A percentile compares a stretch with the other conserved stretches of the same genome.
Evolutionary conservation across 257 asterid species (phyloP).

Genomic region (Plantago elongata): DNA sequence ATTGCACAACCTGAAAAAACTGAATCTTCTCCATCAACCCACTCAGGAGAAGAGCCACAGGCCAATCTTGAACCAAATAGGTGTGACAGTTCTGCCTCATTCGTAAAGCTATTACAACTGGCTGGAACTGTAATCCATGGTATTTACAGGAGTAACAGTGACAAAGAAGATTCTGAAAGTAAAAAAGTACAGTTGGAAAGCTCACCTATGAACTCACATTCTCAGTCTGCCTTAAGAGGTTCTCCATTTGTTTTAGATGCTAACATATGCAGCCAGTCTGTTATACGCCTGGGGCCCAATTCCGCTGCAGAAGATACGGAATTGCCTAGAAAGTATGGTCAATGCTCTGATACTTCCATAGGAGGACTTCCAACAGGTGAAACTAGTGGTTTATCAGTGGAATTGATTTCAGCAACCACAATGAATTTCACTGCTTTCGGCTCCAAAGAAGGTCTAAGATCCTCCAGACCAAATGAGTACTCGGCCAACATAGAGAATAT

Average conservation of each 20-base stretch:
- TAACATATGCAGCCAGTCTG: slow-evolving; percentile 20
- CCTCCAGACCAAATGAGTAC: slow-evolving; percentile 31
- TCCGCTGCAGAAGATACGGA: slow-evolving; percentile 29
- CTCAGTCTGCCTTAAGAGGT: slow-evolving; percentile 21
- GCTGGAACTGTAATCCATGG: slow-evolving; percentile 35
- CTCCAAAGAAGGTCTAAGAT: slow-evolving; percentile 25
- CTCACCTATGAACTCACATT: slow-evolving; percentile 24
- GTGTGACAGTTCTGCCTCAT: slow-evolving; percentile 36
- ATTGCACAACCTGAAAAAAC: slow-evolving; percentile 42
- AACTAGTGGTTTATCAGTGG: slow-evolving; percentile 58
- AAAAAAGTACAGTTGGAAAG: slow-evolving; percentile 28
- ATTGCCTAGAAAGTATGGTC: slow-evolving; percentile 22
- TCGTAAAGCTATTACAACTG: slow-evolving; percentile 54
- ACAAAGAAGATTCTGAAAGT: slow-evolving; percentile 18
- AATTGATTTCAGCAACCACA: slow-evolving; percentile 46
- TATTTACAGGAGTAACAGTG: slow-evolving; percentile 28
- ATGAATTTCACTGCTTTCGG: slow-evolving; percentile 24
- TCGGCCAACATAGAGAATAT: slow-evolving; percentile 31
- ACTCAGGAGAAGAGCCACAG: slow-evolving; percentile 44
- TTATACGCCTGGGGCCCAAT: slow-evolving; percentile 20
- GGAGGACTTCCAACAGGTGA: slow-evolving; percentile 35
- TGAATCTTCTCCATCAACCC: slow-evolving; percentile 39
- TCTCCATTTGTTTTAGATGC: slow-evolving; percentile 19
- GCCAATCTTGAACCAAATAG: slow-evolving; percentile 26
- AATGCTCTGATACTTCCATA: slow-evolving; percentile 16